Evolutionary conservation across 768 basidiomycete genomes (phyloP).

Genomic region (Leccinum variicolor): DNA sequence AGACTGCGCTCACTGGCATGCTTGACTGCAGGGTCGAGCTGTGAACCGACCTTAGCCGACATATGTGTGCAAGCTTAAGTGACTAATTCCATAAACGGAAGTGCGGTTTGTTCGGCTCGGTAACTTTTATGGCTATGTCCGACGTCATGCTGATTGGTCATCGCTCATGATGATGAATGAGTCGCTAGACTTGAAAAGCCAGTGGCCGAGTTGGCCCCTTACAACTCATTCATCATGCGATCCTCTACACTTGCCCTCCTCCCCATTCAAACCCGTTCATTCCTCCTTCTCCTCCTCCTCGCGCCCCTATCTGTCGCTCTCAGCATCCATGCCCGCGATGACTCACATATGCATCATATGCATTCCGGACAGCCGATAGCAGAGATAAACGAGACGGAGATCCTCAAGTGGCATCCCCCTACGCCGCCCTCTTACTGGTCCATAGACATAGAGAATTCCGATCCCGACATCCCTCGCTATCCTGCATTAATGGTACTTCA

Average conservation of each 20-base stretch:
- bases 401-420: constrained; percentile 59
- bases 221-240: no score
- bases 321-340: constrained; percentile 17
- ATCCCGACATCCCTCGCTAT: constrained; percentile 43
- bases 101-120: neutral
- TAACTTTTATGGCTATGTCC: no score
- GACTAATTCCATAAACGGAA: neutral
- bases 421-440: constrained; percentile 83
- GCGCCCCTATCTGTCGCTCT: constrained; percentile 15
- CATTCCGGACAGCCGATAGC: constrained; percentile 46
- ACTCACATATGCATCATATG: constrained; percentile 48
- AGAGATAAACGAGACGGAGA: constrained; percentile 76
- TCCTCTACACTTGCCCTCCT: neutral
- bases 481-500: constrained; percentile 75
- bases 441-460: constrained; percentile 63
- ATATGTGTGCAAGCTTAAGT: neutral
- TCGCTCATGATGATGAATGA: neutral
- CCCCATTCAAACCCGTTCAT: neutral
- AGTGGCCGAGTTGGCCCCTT: no score
- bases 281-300: constrained; percentile 8
- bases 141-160: constrained; percentile 11
- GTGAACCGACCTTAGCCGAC: neutral
- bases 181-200: neutral
- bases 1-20: constrained; percentile 50
- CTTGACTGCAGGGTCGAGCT: neutral